Percentiles rank a stretch among this genome's conserved stretches.
Conservation (phyloP, 1,284 basidiomycete genomes). For the Ganoderma meredithae region DNA sequence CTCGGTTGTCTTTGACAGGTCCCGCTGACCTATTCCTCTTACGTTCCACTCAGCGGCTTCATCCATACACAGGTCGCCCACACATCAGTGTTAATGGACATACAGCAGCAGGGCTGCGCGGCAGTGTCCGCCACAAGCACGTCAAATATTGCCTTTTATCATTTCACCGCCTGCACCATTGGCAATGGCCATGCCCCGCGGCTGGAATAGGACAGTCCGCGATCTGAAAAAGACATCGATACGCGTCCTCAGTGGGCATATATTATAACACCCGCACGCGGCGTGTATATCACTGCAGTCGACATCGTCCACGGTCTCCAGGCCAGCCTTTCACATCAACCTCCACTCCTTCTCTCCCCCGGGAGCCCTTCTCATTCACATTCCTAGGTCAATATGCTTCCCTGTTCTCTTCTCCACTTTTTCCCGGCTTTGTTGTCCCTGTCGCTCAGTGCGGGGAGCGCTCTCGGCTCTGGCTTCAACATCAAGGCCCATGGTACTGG, state of each 20-base stretch:
- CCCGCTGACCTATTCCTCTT: too few relatives aligned
- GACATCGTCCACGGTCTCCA: too few relatives aligned
- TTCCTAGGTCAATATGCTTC: conserved; percentile 4
- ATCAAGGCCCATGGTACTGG: conserved; percentile 9
- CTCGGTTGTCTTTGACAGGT: too few relatives aligned
- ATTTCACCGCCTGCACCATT: conserved; percentile 1
- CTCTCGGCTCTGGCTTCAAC: not conserved
- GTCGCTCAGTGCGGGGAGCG: not conserved
- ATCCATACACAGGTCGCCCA: not conserved
- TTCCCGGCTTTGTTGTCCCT: not conserved
- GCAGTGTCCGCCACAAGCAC: not conserved
- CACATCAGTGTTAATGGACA: not conserved
- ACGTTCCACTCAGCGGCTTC: not conserved
- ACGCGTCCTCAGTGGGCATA: not conserved
- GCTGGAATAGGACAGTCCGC: not conserved
- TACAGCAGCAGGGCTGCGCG: not conserved
- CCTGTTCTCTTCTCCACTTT: conserved; percentile 11
- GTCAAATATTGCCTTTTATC: not conserved
- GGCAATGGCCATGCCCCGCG: not conserved
- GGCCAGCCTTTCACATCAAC: too few relatives aligned
- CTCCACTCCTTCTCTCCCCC: not conserved
- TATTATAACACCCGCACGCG: not conserved
- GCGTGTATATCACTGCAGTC: not conserved
- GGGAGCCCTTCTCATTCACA: not conserved
- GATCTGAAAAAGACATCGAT: not conserved